These are phyloP conservation scores for Tolypocladium nubicola DNA, from an alignment of 2,329 filamentous ascomycete genomes.

Conservation along the genomic window DNA sequence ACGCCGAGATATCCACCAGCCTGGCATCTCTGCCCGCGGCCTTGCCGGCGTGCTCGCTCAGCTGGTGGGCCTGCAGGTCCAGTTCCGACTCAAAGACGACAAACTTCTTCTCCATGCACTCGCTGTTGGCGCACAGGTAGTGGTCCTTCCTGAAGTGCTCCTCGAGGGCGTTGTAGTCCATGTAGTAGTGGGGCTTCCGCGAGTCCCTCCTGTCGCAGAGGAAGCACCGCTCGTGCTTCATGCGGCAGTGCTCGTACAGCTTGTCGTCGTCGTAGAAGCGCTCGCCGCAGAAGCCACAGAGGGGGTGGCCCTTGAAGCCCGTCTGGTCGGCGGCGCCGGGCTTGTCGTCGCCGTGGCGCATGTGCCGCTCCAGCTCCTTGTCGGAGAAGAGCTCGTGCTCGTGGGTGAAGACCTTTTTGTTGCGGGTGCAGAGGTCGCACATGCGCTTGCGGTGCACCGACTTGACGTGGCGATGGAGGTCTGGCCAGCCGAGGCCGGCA, in stretches of 20 bases:
- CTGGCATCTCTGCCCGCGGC: conserved; percentile 74
- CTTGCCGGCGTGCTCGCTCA: conserved; percentile 79
- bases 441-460: conserved; percentile 75
- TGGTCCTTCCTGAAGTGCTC: conserved; percentile 82
- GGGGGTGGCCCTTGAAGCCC: conserved; percentile 89
- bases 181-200: conserved; percentile 77
- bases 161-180: conserved; percentile 79
- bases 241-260: conserved; percentile 83
- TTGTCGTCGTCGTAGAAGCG: conserved; percentile 96
- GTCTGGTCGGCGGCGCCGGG: conserved; percentile 86
- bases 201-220: conserved; percentile 69
- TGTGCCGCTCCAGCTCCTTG: conserved; percentile 74
- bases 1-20: conserved; percentile 75
- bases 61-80: conserved; percentile 87
- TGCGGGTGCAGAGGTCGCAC: conserved; percentile 81
- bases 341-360: conserved; percentile 81
- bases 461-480: conserved; percentile 65
- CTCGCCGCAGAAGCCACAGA: conserved; percentile 85
- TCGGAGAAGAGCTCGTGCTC: conserved; percentile 88
- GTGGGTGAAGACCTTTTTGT: conserved; percentile 98
- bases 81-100: conserved; percentile 93
- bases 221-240: conserved; percentile 91
- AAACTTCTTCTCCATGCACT: conserved; percentile 95
- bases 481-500: conserved; percentile 58
- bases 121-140: conserved; percentile 71